These are phyloP conservation scores for Geum urbanum DNA, from an alignment of 306 rosid species.

Conservation along the genomic window DNA sequence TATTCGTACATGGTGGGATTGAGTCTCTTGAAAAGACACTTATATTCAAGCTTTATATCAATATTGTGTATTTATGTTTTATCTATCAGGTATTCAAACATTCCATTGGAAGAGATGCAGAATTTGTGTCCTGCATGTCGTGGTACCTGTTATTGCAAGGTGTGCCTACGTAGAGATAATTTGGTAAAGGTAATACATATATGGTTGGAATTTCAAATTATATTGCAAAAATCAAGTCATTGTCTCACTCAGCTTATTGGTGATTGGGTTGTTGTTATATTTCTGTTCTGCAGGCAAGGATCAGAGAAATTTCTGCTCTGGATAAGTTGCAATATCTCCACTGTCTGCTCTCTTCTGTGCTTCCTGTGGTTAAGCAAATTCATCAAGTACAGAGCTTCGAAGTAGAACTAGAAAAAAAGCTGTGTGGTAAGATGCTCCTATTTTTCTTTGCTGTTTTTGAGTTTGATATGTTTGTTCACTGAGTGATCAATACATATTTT, in stretches of 20 bases:
- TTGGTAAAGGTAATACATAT: conserved; percentile 62
- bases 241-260: conserved; percentile 12
- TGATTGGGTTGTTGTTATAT: conserved; percentile 22
- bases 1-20: conserved; percentile 63
- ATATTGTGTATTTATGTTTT: conserved; percentile 22
- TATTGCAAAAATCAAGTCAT: conserved; percentile 17
- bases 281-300: conserved; percentile 61
- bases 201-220: conserved; percentile 6
- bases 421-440: conserved; percentile 57
- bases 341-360: conserved; percentile 71
- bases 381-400: conserved; percentile 78
- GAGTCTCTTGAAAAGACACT: conserved; percentile 8
- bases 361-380: conserved; percentile 83
- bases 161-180: conserved; percentile 78
- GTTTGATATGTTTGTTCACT: conserved; percentile 5
- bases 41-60: conserved; percentile 11
- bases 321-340: conserved; percentile 81
- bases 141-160: conserved; percentile 83
- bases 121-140: conserved; percentile 84
- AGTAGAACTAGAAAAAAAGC: conserved; percentile 81
- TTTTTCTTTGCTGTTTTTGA: conserved; percentile 8
- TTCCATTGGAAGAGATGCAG: conserved; percentile 70
- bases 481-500: conserved; percentile 27
- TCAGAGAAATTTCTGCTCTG: conserved; percentile 73
- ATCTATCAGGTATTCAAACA: conserved; percentile 61